A percentile compares a stretch with the other conserved stretches of the same genome.
Conservation (phyloP, 805 yeast genomes). For the Candida pseudofarinosa region DNA sequence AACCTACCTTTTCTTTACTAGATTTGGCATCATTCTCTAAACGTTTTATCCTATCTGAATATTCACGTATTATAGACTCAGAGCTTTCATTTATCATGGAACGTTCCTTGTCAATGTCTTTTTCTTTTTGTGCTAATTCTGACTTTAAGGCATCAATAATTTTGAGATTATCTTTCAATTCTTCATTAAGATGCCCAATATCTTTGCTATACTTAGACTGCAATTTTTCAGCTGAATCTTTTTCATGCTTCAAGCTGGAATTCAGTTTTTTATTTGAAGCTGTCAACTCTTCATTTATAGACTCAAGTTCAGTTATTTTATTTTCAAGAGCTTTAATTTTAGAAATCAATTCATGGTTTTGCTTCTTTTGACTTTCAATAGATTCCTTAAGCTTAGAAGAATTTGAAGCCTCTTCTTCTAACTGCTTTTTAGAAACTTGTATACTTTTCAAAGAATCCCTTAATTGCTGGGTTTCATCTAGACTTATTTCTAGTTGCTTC, state of each 20-base stretch:
- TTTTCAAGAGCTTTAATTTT: too few relatives aligned
- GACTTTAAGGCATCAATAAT: conserved; percentile 4
- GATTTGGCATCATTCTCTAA: conserved; percentile 33
- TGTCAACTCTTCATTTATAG: background rate
- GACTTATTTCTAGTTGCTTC: background rate
- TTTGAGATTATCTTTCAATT: background rate
- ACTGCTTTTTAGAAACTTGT: background rate
- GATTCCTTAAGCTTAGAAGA: background rate
- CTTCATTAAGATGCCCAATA: conserved; percentile 1
- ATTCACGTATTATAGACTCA: conserved; percentile 46
- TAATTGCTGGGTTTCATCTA: background rate
- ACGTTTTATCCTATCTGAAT: conserved; percentile 40
- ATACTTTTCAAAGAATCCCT: background rate
- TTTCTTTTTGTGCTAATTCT: conserved; percentile 32
- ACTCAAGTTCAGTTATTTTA: background rate
- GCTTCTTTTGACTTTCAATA: background rate
- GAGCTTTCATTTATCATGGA: conserved; percentile 45
- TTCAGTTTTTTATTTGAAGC: background rate
- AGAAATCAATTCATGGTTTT: background rate
- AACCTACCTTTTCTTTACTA: conserved; percentile 11
- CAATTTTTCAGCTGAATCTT: background rate
- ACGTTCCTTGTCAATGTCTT: conserved; percentile 51
- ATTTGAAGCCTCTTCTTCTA: background rate
- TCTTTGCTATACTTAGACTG: background rate
- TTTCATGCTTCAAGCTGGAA: background rate